Conservation (phyloP, 805 yeast genomes). For the Metschnikowia baotianmanensis region DNA sequence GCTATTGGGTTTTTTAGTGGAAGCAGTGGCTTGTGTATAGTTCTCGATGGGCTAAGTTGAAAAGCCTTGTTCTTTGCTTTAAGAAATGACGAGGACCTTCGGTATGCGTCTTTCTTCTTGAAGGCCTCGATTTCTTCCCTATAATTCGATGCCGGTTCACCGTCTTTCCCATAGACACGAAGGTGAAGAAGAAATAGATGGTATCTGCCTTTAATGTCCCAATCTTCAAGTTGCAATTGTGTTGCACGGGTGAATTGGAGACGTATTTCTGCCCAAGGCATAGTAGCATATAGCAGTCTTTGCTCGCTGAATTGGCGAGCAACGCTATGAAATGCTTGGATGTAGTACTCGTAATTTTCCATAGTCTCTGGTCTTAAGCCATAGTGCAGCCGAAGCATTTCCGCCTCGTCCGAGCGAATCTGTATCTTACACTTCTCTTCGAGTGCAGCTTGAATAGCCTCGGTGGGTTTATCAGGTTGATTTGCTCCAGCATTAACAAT, state of each 20-base stretch:
- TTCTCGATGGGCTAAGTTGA: background rate
- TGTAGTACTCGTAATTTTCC: constrained; percentile 13
- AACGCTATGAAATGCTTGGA: constrained; percentile 15
- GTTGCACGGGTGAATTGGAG: constrained; percentile 11
- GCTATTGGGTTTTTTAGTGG: background rate
- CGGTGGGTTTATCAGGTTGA: background rate
- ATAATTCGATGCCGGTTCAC: constrained; percentile 18
- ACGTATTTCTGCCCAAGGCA: constrained; percentile 19
- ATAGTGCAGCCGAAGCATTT: constrained; percentile 18
- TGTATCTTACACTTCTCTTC: constrained; percentile 6
- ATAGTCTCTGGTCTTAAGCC: constrained; percentile 10
- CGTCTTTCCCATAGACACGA: constrained; percentile 14
- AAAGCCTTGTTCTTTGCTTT: background rate
- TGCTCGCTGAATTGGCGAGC: constrained; percentile 10
- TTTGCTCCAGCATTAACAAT: constrained; percentile 12
- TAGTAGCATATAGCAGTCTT: constrained; percentile 9
- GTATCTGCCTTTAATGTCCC: constrained; percentile 19
- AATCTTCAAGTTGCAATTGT: constrained; percentile 11
- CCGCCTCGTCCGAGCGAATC: constrained; percentile 14
- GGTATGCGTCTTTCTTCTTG: constrained; percentile 2
- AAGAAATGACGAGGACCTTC: constrained; percentile 1
- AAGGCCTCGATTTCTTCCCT: constrained; percentile 10
- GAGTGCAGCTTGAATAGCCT: constrained; percentile 13
- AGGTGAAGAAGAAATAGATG: constrained; percentile 16
- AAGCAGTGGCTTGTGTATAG: background rate